Evolutionary conservation across 2,329 filamentous ascomycete species (phyloP).

Genomic region (Cordyceps fumosorosea): DNA sequence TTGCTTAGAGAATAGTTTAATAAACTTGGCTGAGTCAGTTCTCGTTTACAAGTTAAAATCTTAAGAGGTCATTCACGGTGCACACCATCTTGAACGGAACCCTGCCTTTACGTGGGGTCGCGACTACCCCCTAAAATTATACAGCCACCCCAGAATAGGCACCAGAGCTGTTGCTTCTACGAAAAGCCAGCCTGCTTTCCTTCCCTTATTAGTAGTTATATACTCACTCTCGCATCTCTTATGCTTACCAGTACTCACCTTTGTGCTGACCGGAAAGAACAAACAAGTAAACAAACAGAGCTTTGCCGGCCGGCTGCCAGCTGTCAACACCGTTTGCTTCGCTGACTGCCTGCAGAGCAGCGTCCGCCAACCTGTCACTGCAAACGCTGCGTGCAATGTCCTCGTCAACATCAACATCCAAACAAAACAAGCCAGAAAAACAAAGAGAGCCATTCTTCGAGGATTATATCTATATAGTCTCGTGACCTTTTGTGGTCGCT

Average conservation of each 20-base stretch:
- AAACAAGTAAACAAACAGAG: neutral
- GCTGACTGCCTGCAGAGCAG: neutral
- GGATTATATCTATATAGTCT: too few species aligned
- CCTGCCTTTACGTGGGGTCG: neutral
- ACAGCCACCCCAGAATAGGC: too few species aligned
- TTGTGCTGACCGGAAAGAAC: neutral
- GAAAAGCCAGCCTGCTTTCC: neutral
- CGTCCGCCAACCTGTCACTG: neutral
- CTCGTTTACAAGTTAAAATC: too few species aligned
- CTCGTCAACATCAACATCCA: neutral
- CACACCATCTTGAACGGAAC: too few species aligned
- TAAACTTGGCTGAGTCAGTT: too few species aligned
- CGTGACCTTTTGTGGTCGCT: too few species aligned
- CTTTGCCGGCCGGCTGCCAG: neutral
- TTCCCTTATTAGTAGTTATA: neutral
- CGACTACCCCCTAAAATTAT: too few species aligned
- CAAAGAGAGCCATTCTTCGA: neutral
- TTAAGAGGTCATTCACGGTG: too few species aligned
- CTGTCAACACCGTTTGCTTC: neutral
- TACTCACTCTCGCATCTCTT: neutral
- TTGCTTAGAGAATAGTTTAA: too few species aligned
- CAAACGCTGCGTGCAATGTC: neutral
- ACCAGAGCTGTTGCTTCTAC: too few species aligned
- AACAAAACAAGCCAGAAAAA: neutral
- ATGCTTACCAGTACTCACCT: neutral